A percentile compares a stretch with the other conserved stretches of the same genome.
Evolutionary conservation across 2,329 filamentous ascomycete species (phyloP).

Genomic region (Penicillium polonicum): DNA sequence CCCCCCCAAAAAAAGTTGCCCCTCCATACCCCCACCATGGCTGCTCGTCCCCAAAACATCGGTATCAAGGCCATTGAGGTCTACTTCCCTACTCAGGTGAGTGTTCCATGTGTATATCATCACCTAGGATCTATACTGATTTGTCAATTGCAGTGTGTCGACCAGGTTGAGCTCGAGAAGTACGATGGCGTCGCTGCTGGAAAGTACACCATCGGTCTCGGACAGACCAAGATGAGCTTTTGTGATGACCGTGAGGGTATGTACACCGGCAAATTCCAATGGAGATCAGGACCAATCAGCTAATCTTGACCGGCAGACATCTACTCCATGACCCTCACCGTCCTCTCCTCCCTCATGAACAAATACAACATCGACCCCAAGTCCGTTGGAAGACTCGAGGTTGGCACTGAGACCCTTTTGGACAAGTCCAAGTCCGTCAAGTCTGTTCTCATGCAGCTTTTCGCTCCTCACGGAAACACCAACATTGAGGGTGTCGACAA

Average conservation of each 20-base stretch:
- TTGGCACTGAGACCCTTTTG: constrained; percentile 80
- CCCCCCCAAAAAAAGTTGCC: background rate
- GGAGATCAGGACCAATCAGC: constrained; percentile 10
- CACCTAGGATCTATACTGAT: background rate
- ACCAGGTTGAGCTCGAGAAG: constrained; percentile 79
- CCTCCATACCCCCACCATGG: constrained; percentile 53
- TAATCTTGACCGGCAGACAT: constrained; percentile 61
- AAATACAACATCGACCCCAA: constrained; percentile 81
- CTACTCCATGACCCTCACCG: constrained; percentile 81
- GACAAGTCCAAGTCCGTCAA: constrained; percentile 93
- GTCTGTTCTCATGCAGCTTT: constrained; percentile 83
- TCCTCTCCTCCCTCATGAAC: constrained; percentile 71
- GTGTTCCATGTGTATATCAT: constrained; percentile 31
- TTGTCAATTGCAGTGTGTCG: constrained; percentile 64
- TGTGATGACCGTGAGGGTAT: constrained; percentile 85
- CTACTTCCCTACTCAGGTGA: constrained; percentile 81
- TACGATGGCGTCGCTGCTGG: constrained; percentile 79
- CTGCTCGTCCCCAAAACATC: constrained; percentile 77
- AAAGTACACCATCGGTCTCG: constrained; percentile 89
- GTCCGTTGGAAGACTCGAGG: constrained; percentile 76
- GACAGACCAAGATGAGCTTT: constrained; percentile 90
- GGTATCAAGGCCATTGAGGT: constrained; percentile 92
- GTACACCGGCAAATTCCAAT: constrained; percentile 19
- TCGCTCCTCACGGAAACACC: constrained; percentile 69
- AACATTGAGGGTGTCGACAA: constrained; percentile 82